Evolutionary conservation across 495 filamentous ascomycete genomes (phyloP).

Genomic region (Podospora appendiculata): DNA sequence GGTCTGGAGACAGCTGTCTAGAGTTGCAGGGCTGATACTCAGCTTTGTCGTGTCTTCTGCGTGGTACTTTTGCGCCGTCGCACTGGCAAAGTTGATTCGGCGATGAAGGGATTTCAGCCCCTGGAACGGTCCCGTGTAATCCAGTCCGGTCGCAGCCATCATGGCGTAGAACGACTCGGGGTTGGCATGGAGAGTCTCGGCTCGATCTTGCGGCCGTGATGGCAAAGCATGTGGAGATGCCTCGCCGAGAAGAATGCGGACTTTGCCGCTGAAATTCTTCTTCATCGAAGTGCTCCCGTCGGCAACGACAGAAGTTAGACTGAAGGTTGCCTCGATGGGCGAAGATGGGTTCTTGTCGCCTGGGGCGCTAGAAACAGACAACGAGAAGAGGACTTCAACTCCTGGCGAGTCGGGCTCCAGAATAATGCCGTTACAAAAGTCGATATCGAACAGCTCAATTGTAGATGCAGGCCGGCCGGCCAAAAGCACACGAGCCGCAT

Average conservation of each 20-base stretch:
- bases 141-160: constrained; percentile 33
- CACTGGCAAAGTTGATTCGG: constrained; percentile 37
- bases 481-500: constrained; percentile 26
- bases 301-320: constrained; percentile 24
- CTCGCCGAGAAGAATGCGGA: constrained; percentile 26
- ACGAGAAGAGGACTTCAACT: constrained; percentile 38
- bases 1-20: constrained; percentile 42
- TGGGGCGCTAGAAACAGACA: constrained; percentile 12
- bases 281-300: constrained; percentile 29
- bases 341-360: neutral
- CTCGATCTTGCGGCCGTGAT: constrained; percentile 7
- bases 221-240: constrained; percentile 18
- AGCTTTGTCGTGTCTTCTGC: constrained; percentile 23
- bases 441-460: constrained; percentile 31
- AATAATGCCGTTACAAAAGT: constrained; percentile 40
- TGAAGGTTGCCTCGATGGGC: constrained; percentile 29
- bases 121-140: constrained; percentile 36
- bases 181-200: constrained; percentile 26
- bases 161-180: constrained; percentile 36
- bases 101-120: constrained; percentile 29
- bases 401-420: constrained; percentile 39
- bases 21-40: constrained; percentile 36
- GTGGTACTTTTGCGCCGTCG: constrained; percentile 26
- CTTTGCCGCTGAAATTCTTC: constrained; percentile 23
- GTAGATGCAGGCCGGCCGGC: constrained; percentile 22